phyloP scores from a whole-genome alignment of 257 asterid species.

The Gentiana dahurica region DNA sequence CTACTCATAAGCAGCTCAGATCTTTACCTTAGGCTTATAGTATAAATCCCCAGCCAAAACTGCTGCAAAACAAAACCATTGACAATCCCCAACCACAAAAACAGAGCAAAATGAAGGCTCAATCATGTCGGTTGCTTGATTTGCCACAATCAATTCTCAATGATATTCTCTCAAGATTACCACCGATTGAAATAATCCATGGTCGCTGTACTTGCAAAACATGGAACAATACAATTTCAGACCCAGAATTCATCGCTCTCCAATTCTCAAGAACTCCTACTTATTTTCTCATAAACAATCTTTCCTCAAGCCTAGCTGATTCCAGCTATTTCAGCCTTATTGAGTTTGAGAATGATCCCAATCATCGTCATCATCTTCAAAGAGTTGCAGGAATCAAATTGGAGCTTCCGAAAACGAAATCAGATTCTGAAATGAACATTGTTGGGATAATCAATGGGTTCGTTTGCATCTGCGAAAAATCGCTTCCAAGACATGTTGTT shows the following conservation, averaged over 20 bases:
- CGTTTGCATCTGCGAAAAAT: conserved; percentile 10
- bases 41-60: too few relatives aligned
- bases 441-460: conserved; percentile 34
- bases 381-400: conserved; percentile 10
- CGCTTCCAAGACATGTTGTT: conserved; percentile 13
- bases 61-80: too few relatives aligned
- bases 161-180: conserved; percentile 31
- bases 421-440: too few relatives aligned
- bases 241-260: conserved; percentile 15
- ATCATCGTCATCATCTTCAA: conserved; percentile 1
- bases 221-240: conserved; percentile 21
- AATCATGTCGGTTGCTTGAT: too few relatives aligned
- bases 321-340: conserved; percentile 8
- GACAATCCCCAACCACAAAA: too few relatives aligned
- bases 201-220: conserved; percentile 27
- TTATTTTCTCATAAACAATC: conserved; percentile 26
- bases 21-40: too few relatives aligned
- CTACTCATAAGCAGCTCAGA: too few relatives aligned
- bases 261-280: conserved; percentile 22
- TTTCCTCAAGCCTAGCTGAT: neutral
- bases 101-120: too few relatives aligned
- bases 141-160: conserved; percentile 3
- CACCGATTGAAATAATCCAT: conserved; percentile 17
- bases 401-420: conserved; percentile 2
- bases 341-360: conserved; percentile 16